Percentiles rank a stretch among this genome's conserved stretches.
Conservation (phyloP, 306 rosid species). For the Ziziphus jujuba region DNA sequence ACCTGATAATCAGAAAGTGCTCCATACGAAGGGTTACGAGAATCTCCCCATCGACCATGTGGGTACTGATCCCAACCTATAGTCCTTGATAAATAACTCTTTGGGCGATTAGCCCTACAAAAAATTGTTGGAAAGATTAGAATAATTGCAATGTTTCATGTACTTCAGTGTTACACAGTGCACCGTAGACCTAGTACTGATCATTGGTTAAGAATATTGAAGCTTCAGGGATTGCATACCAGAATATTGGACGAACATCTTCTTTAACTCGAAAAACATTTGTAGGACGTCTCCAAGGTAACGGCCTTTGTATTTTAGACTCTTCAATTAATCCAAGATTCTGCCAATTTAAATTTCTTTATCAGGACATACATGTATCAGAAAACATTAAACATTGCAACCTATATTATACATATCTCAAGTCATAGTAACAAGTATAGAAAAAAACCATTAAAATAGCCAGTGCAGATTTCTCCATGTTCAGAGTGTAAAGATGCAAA, state of each 20-base stretch:
- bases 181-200: conserved; percentile 1
- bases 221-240: conserved; percentile 39
- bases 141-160: conserved; percentile 9
- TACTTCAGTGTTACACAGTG: background rate
- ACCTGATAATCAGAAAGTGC: conserved; percentile 91
- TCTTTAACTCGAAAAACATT: conserved; percentile 80
- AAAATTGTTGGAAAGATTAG: conserved; percentile 33
- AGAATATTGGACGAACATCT: conserved; percentile 94
- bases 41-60: conserved; percentile 93
- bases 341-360: conserved; percentile 45
- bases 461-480: conserved; percentile 93
- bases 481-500: conserved; percentile 82
- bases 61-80: conserved; percentile 97
- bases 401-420: conserved; percentile 22
- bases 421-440: conserved; percentile 20
- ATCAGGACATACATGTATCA: conserved; percentile 19
- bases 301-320: conserved; percentile 66
- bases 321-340: conserved; percentile 94
- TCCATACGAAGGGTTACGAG: conserved; percentile 84
- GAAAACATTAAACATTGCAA: conserved; percentile 14
- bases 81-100: conserved; percentile 94
- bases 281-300: conserved; percentile 90
- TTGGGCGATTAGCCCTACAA: conserved; percentile 96
- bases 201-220: background rate
- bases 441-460: conserved; percentile 64